Conservation (phyloP, 129 eudicot genomes). For the Tagetes erecta region DNA sequence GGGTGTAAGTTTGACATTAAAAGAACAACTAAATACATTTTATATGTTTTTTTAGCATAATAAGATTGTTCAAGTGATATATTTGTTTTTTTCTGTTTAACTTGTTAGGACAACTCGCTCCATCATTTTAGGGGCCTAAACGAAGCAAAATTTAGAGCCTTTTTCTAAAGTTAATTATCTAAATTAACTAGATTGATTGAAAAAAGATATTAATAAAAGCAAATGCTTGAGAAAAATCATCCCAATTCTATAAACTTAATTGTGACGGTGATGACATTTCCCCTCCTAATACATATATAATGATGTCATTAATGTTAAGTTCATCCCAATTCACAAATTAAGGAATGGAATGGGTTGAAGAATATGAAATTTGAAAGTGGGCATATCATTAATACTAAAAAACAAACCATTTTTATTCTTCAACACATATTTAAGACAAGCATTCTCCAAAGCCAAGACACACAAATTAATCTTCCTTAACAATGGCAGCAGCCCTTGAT, state of each 20-base stretch:
- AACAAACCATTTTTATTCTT: conserved; percentile 41
- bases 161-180: too few species aligned
- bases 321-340: conserved; percentile 24
- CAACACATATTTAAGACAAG: conserved; percentile 43
- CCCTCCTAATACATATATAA: conserved; percentile 2
- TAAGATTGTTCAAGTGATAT: background rate
- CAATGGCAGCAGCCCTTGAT: conserved; percentile 36
- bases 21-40: background rate
- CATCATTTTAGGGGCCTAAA: too few species aligned
- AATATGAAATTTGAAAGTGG: conserved; percentile 37
- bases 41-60: background rate
- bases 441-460: conserved; percentile 34
- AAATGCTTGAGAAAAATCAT: background rate
- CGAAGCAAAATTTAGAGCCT: too few species aligned
- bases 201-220: too few species aligned
- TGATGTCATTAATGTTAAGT: conserved; percentile 22
- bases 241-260: background rate
- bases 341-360: conserved; percentile 28
- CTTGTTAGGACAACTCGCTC: background rate
- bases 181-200: too few species aligned
- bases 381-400: conserved; percentile 35
- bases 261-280: conserved; percentile 18
- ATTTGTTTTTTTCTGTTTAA: background rate
- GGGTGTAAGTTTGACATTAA: too few species aligned
- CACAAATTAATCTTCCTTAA: conserved; percentile 18